Evolutionary conservation across 495 filamentous ascomycete genomes (phyloP), one percentile per base, ranked within the genome.

Genomic region (Aspergillus asperescens): DNA sequence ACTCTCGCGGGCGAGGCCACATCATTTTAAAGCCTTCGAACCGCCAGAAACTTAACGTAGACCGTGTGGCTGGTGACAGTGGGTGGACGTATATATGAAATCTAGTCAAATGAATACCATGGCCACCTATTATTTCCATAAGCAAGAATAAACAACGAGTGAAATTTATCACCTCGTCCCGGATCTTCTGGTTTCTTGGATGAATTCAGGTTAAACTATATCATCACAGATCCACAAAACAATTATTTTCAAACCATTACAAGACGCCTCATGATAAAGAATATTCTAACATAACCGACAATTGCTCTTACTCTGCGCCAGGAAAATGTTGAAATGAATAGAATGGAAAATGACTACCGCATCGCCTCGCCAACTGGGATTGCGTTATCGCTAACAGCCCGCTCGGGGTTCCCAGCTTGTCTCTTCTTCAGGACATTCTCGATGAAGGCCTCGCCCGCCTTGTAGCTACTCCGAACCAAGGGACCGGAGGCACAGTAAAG

Each of bases 361-460:
- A 66, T 64, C 24, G 58, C 63, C 43, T 68, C 67, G 13, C 64
- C 62, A 16, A 55, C 54, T 43, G 58, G 56, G 41, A 60, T 15
- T n/a, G 56, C 61, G 52, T 50, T 44, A 15, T 62, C 56, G 13
- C 59, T 56, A 16, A 64, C 54, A 13, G 60, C 58, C 27, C 23
- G 10, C 15, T 75, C 77, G 3, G 52, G 46, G 20, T 18, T 42
- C 8, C 56, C 62, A 23, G 77, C 76, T 12, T 80, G 78, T 47
- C 92, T 78, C 81, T 96, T 96, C 77, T 87, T 87, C 35, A 98
- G 71, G 7, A 97, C 93, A 59, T 98, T 97, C 77, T 98, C 94
- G 54, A 98, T 97, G 70, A 98, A 98, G 0, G 89, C 90, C 73
- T 98, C 93, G 7, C 93, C 93, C 9, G 93, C 93, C 73, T 98